Base-by-base conservation (phyloP, 129 eudicot genomes). In the Pseudognaphalium luteoalbum region DNA sequence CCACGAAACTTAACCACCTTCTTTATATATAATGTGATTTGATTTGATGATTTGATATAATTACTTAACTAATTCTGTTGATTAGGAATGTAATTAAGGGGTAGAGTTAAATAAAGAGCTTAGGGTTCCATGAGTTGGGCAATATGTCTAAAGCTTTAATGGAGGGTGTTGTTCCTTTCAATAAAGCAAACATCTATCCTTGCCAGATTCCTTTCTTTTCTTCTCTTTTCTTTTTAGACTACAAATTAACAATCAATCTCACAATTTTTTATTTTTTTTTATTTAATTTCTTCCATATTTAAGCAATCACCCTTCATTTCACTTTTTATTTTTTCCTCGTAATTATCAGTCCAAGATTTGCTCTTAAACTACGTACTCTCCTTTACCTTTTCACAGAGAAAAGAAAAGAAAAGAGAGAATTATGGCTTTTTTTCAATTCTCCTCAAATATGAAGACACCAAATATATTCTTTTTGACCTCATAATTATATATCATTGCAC, bases 51-150 rank as follows among this genome's bases (percentile, higher is more conserved):
- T 60, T 51, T 25, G 28, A 25, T 25, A 25, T 25, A 25, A 25
- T 79, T 50, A 79, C 16, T 61, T 10, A 22, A 54, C 7, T 14
- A 54, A 54, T 37, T 37, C 68, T 34, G 14, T 41, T 34, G 19
- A 2, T 70, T 61, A 70, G 63, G 72, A 63, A 37, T 47, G 66
- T 47, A 25, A 70, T 78, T 64, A 60, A 78, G 51, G 76, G 71
- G 69, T 28, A 28, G 61, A 68, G 56, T 66, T 16, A 28, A 25
- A 0, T 21, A 9, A 2, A 5, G 51, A 54, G 68, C 83, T 73
- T 80, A 73, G 83, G 83, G 83, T 80, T 74, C 83, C 78, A 80
- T 80, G 54, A 64, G 68, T 80, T 50, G 73, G 76, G 41, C 19
- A 61, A 30, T 25, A 29, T 16, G 41, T 33, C 58, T 72, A 51